Evolutionary conservation across 805 yeast genomes (phyloP).

Genomic region (Yarrowia bubula): DNA sequence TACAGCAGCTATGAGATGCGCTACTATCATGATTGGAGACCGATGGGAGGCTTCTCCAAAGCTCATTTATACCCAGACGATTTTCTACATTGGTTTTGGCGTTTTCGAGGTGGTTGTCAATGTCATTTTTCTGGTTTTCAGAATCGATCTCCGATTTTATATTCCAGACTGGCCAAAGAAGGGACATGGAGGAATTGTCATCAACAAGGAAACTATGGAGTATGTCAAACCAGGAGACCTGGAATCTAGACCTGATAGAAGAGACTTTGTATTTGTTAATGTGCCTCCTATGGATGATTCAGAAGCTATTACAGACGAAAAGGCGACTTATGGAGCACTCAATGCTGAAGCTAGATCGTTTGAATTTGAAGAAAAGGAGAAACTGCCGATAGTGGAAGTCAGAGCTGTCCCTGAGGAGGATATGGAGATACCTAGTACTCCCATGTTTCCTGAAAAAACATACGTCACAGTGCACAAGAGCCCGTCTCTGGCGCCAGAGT

Average conservation of each 20-base stretch:
- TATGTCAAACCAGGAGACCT: not conserved
- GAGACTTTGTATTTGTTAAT: not conserved
- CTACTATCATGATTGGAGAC: conserved; percentile 35
- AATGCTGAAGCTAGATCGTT: not conserved
- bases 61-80: conserved; percentile 51
- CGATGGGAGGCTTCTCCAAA: conserved; percentile 27
- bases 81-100: conserved; percentile 67
- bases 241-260: not conserved
- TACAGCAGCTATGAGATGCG: conserved; percentile 38
- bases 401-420: not conserved
- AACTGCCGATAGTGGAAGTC: not conserved
- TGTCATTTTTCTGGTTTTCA: conserved; percentile 54
- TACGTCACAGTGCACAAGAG: not conserved
- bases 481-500: not conserved
- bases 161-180: conserved; percentile 61
- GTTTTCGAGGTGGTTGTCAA: conserved; percentile 59
- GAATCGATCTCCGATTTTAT: conserved; percentile 76
- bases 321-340: not conserved
- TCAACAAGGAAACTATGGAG: not conserved
- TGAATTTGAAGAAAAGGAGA: not conserved
- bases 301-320: not conserved
- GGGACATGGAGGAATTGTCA: conserved; percentile 51
- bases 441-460: not conserved
- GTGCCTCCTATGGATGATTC: not conserved
- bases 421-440: not conserved